phyloP scores from a whole-genome alignment of 352 stramenopile genomes.

The Blastocystis sp. region DNA sequence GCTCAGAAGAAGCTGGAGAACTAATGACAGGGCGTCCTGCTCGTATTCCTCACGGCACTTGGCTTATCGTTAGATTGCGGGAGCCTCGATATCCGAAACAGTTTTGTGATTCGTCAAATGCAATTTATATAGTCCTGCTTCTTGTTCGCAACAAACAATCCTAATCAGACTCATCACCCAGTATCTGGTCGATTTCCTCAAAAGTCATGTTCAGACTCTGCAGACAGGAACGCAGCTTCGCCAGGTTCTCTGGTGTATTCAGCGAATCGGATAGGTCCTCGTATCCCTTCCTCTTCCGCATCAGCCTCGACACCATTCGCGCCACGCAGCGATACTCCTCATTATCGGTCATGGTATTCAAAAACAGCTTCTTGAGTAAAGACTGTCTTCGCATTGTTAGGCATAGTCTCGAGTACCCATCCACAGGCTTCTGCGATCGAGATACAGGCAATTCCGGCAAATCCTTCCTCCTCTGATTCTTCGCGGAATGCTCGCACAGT shows the following conservation, averaged over 20 bases:
- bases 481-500: not conserved
- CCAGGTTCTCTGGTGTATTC: slow-evolving; percentile 61
- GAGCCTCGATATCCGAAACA: not conserved
- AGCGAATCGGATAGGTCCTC: not conserved
- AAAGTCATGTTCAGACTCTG: slow-evolving; percentile 38
- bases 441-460: not conserved
- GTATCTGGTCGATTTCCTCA: slow-evolving; percentile 49
- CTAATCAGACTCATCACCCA: slow-evolving; percentile 44
- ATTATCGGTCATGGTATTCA: slow-evolving; percentile 5
- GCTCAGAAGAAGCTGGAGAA: slow-evolving; percentile 51
- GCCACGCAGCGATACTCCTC: slow-evolving; percentile 28
- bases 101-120: not conserved
- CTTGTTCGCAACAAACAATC: slow-evolving; percentile 58
- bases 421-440: not conserved
- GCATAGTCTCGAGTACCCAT: not conserved
- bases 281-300: not conserved
- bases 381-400: slow-evolving; percentile 2
- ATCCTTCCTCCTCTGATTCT: not conserved
- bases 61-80: not conserved
- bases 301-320: not conserved
- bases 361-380: slow-evolving; percentile 29
- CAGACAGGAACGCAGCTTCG: slow-evolving; percentile 41
- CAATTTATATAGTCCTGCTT: slow-evolving; percentile 3
- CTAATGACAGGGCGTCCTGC: not conserved
- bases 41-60: not conserved